Conservation (phyloP, 345 rosid species). For the Rhodamnia rubescens region DNA sequence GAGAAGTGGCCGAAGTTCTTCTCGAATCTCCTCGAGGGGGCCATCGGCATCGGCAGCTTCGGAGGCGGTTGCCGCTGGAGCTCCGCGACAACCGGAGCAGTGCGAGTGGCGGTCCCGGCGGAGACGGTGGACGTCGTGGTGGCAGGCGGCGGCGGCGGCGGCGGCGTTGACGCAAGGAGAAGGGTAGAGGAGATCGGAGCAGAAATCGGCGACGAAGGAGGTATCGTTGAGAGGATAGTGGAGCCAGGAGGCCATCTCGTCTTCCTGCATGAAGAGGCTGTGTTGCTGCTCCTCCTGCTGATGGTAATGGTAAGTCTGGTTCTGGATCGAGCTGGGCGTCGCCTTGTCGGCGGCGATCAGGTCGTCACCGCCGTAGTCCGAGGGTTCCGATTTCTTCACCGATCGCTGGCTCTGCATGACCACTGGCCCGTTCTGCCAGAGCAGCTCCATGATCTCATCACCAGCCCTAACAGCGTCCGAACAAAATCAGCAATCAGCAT, state of each 20-base stretch:
- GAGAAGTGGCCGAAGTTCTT: constrained; percentile 61
- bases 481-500: not conserved
- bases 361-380: constrained; percentile 14
- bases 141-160: not conserved
- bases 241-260: constrained; percentile 93
- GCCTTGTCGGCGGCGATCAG: constrained; percentile 5
- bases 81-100: not conserved
- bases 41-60: constrained; percentile 34
- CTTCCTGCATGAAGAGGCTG: constrained; percentile 72
- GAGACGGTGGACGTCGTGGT: constrained; percentile 5
- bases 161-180: constrained; percentile 19
- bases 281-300: constrained; percentile 1
- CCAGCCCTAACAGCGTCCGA: constrained; percentile 22
- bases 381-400: constrained; percentile 26
- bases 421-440: constrained; percentile 90
- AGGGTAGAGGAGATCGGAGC: constrained; percentile 44
- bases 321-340: not conserved
- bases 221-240: constrained; percentile 42
- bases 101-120: not conserved
- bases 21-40: constrained; percentile 28
- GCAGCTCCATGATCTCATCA: constrained; percentile 74
- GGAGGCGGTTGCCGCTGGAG: constrained; percentile 6
- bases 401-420: constrained; percentile 53
- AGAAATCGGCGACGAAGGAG: constrained; percentile 43
- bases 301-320: constrained; percentile 5